phyloP scores from a whole-genome alignment of 2,329 filamentous ascomycete species.

The Pseudogymnoascus sp. region DNA sequence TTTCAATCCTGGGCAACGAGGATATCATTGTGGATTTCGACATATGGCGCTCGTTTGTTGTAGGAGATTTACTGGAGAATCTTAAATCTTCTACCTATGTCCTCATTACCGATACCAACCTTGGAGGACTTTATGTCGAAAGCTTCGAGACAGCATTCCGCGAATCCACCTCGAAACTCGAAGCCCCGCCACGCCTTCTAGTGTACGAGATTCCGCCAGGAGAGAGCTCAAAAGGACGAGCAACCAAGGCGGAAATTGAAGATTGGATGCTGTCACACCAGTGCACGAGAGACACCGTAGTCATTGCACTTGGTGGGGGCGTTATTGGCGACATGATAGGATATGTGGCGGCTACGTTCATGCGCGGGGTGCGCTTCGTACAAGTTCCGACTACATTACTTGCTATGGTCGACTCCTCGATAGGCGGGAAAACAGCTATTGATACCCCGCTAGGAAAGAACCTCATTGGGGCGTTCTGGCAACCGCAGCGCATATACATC shows the following conservation, averaged over 20 bases:
- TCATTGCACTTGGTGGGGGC: slow-evolving; percentile 89
- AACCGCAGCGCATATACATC: slow-evolving; percentile 88
- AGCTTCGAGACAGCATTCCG: slow-evolving; percentile 63
- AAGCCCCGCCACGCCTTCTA: slow-evolving; percentile 59
- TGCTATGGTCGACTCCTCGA: slow-evolving; percentile 97
- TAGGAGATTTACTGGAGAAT: slow-evolving; percentile 69
- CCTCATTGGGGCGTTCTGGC: slow-evolving; percentile 92
- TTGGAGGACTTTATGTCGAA: slow-evolving; percentile 73
- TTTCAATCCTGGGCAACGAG: slow-evolving; percentile 80
- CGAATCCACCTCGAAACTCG: slow-evolving; percentile 29
- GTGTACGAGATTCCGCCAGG: slow-evolving; percentile 83
- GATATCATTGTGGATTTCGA: slow-evolving; percentile 88
- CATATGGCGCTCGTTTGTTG: slow-evolving; percentile 77
- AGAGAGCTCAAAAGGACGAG: slow-evolving; percentile 85
- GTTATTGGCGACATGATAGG: slow-evolving; percentile 98
- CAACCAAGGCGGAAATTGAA: slow-evolving; percentile 91
- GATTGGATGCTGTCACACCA: slow-evolving; percentile 91
- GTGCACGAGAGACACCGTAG: slow-evolving; percentile 91
- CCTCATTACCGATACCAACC: slow-evolving; percentile 92
- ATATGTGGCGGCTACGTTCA: slow-evolving; percentile 95
- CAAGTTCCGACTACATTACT: slow-evolving; percentile 93
- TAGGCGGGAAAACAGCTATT: slow-evolving; percentile 97
- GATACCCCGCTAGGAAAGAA: slow-evolving; percentile 96
- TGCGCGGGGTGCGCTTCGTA: slow-evolving; percentile 92
- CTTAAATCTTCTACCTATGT: slow-evolving; percentile 85